Evolutionary conservation across 163 green algal species (phyloP).

Genomic region (Prototheca cutis): DNA sequence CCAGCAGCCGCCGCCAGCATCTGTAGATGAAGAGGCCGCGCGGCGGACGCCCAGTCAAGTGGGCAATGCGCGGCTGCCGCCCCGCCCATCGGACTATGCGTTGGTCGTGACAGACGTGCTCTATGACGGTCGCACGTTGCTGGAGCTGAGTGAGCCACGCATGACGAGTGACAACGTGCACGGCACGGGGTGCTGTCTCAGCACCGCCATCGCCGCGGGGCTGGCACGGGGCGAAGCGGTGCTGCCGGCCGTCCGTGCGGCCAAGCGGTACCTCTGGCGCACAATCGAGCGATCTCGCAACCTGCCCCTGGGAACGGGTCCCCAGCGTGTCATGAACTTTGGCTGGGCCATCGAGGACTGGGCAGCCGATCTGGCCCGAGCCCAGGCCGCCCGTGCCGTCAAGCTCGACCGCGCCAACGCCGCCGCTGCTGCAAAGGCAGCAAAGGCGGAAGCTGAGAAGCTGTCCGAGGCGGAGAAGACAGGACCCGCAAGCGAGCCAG

Average conservation of each 20-base stretch:
- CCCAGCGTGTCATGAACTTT: slow-evolving; percentile 64
- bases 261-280: slow-evolving; percentile 57
- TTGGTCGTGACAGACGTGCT: slow-evolving; percentile 73
- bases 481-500: too few relatives aligned
- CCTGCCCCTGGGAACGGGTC: slow-evolving; percentile 57
- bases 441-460: too few relatives aligned
- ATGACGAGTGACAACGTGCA: slow-evolving; percentile 71
- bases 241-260: slow-evolving; percentile 47
- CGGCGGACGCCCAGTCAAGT: too few relatives aligned
- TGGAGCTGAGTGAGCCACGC: slow-evolving; percentile 32
- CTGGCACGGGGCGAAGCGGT: slow-evolving; percentile 61
- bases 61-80: too few relatives aligned
- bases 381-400: too few relatives aligned
- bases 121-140: slow-evolving; percentile 58
- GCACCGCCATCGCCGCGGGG: slow-evolving; percentile 67
- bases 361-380: slow-evolving; percentile 8
- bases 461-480: too few relatives aligned
- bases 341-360: slow-evolving; percentile 15
- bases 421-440: background rate
- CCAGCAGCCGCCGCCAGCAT: too few relatives aligned
- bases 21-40: too few relatives aligned
- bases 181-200: slow-evolving; percentile 90
- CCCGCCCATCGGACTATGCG: too few relatives aligned
- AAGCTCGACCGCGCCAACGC: too few relatives aligned
- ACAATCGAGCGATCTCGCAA: slow-evolving; percentile 38